A percentile compares a stretch with the other conserved stretches of the same genome.
Evolutionary conservation across 1,284 basidiomycete species (phyloP).

Genomic region (Trametes polyzona): DNA sequence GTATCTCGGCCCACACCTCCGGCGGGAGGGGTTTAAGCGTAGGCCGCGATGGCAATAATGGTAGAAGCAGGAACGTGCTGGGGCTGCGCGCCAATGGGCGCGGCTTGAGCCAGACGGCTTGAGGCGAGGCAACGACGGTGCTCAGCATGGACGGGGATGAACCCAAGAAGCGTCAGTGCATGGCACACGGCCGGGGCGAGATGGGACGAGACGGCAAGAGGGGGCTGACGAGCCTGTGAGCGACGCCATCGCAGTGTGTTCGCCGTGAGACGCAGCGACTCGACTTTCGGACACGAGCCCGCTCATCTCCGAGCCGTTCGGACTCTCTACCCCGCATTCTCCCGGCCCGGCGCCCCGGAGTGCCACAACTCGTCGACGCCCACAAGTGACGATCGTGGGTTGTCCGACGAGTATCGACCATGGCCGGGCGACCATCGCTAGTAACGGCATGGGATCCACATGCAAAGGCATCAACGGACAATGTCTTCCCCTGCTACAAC

Average conservation of each 20-base stretch:
- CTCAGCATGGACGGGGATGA: constrained; percentile 5
- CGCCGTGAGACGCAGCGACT: constrained; percentile 15
- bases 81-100: constrained; percentile 46
- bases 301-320: constrained; percentile 13
- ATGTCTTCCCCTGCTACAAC: too few species aligned
- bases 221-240: neutral
- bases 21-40: constrained; percentile 60
- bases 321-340: constrained; percentile 1
- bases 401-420: too few species aligned
- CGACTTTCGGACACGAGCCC: neutral
- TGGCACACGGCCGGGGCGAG: neutral
- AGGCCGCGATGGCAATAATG: constrained; percentile 59
- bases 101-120: constrained; percentile 40
- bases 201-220: neutral
- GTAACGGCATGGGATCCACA: too few species aligned
- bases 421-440: too few species aligned
- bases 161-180: neutral
- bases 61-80: constrained; percentile 67
- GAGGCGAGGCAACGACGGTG: constrained; percentile 4
- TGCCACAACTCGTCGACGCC: neutral
- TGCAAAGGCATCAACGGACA: too few species aligned
- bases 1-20: constrained; percentile 72
- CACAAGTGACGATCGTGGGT: neutral
- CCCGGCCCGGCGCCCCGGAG: neutral
- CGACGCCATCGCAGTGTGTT: constrained; percentile 2